A percentile compares a stretch with the other conserved stretches of the same genome.
Conservation (phyloP, 495 filamentous ascomycete genomes). For the Acidomyces sp. region DNA sequence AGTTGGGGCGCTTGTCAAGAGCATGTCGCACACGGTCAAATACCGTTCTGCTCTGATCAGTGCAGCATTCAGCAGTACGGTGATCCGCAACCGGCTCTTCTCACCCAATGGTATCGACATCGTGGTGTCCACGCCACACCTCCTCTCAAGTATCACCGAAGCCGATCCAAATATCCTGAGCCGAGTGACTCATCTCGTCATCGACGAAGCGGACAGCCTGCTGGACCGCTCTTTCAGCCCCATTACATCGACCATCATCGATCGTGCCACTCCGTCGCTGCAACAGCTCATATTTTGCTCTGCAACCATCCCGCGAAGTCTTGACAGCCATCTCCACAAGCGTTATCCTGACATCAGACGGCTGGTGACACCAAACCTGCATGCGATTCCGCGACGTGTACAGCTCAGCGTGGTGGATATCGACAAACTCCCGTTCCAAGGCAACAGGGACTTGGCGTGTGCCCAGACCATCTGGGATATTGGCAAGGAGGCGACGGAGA, state of each 20-base stretch:
- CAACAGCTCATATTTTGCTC: conserved; percentile 90
- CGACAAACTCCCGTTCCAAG: conserved; percentile 73
- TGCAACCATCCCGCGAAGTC: conserved; percentile 79
- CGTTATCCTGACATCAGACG: conserved; percentile 71
- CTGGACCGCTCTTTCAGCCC: conserved; percentile 83
- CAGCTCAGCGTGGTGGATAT: conserved; percentile 89
- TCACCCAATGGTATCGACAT: conserved; percentile 70
- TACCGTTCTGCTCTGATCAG: conserved; percentile 69
- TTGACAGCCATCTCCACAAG: conserved; percentile 68
- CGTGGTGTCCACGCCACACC: conserved; percentile 74
- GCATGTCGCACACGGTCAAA: conserved; percentile 67
- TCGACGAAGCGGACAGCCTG: conserved; percentile 92
- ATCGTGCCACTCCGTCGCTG: conserved; percentile 60
- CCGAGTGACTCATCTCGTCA: conserved; percentile 70
- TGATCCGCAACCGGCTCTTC: conserved; percentile 82
- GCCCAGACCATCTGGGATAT: conserved; percentile 91
- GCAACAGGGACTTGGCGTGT: conserved; percentile 82
- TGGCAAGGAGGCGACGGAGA: conserved; percentile 55
- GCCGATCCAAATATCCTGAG: conserved; percentile 78
- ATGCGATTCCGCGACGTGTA: conserved; percentile 87
- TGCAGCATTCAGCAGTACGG: conserved; percentile 54
- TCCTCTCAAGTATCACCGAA: conserved; percentile 72
- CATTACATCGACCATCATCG: conserved; percentile 66
- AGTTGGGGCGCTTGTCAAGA: conserved; percentile 64
- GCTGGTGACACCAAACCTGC: conserved; percentile 85